Evolutionary conservation across 208 protist genomes (phyloP).

Genomic region (Porcisia deanei): DNA sequence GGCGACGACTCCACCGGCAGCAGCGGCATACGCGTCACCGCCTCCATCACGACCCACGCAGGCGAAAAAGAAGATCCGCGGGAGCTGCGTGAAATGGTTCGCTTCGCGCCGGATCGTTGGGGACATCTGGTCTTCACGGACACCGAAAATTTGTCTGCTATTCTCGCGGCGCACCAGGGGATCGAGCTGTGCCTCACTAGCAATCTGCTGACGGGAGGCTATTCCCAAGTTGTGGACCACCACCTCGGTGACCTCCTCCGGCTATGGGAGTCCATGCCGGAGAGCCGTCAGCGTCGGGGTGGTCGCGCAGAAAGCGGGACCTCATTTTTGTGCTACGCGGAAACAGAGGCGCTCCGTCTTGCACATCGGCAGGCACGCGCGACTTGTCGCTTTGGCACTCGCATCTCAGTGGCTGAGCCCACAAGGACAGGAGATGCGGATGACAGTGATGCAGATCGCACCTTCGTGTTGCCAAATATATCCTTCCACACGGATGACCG

Average conservation of each 20-base stretch:
- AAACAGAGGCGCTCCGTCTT: slow-evolving; percentile 10
- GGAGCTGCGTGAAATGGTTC: slow-evolving; percentile 72
- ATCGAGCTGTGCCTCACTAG: slow-evolving; percentile 90
- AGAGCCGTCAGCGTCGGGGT: slow-evolving; percentile 5
- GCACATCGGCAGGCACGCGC: slow-evolving; percentile 1
- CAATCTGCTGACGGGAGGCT: slow-evolving; percentile 75
- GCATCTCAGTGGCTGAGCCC: neutral
- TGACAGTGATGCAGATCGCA: neutral
- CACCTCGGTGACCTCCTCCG: slow-evolving; percentile 46
- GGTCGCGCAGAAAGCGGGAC: neutral
- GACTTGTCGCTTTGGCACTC: neutral
- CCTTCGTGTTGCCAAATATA: slow-evolving; percentile 47
- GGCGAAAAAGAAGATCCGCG: slow-evolving; percentile 75
- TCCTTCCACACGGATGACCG: slow-evolving; percentile 87
- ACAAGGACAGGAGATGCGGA: neutral
- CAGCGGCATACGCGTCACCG: slow-evolving; percentile 1
- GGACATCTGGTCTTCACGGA: slow-evolving; percentile 86
- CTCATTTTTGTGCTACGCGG: slow-evolving; percentile 1
- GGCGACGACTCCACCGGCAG: slow-evolving; percentile 3
- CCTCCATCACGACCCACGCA: slow-evolving; percentile 75
- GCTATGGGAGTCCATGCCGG: slow-evolving; percentile 26
- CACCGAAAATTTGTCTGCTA: slow-evolving; percentile 21
- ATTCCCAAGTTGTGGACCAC: slow-evolving; percentile 54
- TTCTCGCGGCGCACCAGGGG: slow-evolving; percentile 44
- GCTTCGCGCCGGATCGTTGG: slow-evolving; percentile 65